These are phyloP conservation scores for Trapa bicornis DNA, from an alignment of 345 rosid species.

Conservation along the genomic window DNA sequence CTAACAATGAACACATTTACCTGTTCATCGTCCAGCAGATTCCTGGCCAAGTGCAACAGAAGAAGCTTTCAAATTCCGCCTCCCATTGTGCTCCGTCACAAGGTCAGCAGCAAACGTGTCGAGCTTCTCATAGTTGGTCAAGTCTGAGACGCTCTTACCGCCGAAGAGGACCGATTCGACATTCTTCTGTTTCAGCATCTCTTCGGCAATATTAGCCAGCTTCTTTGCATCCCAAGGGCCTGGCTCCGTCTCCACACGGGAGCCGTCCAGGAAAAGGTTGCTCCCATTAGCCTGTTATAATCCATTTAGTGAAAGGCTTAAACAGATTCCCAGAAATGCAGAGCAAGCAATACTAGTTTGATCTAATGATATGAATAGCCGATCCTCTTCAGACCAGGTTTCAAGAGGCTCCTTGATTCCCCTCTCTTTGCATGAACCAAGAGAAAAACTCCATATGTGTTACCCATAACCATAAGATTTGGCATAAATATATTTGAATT, in stretches of 20 bases:
- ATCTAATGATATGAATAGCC: too few species aligned
- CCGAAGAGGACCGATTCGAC: conserved; percentile 92
- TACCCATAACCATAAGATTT: too few species aligned
- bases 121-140: conserved; percentile 68
- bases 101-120: conserved; percentile 85
- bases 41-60: conserved; percentile 36
- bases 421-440: too few species aligned
- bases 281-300: conserved; percentile 34
- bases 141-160: conserved; percentile 63
- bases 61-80: conserved; percentile 54
- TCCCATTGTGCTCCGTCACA: conserved; percentile 16
- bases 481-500: too few species aligned
- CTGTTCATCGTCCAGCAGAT: not conserved
- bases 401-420: too few species aligned
- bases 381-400: too few species aligned
- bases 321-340: too few species aligned
- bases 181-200: conserved; percentile 89
- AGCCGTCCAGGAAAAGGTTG: conserved; percentile 20
- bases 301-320: too few species aligned
- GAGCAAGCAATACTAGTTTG: too few species aligned
- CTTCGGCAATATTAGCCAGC: conserved; percentile 60
- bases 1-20: not conserved
- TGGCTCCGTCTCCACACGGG: conserved; percentile 25
- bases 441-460: too few species aligned
- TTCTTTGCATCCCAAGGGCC: conserved; percentile 39